Conservation (phyloP, 1,284 basidiomycete species). For the Ceratobasidium theobromae region DNA sequence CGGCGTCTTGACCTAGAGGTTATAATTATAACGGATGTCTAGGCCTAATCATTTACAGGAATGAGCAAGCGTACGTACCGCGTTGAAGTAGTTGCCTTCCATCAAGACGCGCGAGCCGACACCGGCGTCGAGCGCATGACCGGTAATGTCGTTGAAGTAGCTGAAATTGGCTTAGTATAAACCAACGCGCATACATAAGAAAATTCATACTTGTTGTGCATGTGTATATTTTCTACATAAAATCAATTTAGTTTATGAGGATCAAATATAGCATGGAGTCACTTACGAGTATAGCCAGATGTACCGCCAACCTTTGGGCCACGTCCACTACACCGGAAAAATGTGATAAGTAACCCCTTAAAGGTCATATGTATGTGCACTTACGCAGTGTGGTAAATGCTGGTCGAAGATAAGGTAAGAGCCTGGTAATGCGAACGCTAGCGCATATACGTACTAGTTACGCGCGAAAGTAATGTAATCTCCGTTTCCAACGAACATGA, state of each 20-base stretch:
- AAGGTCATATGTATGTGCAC: neutral
- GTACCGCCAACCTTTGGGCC: slow-evolving; percentile 28
- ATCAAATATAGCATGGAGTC: neutral
- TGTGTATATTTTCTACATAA: neutral
- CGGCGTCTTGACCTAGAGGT: neutral
- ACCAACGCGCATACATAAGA: too few species aligned
- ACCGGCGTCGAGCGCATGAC: slow-evolving; percentile 5
- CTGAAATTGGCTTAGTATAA: neutral
- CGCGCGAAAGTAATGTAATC: slow-evolving; percentile 20
- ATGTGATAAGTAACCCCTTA: neutral
- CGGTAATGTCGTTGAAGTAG: slow-evolving; percentile 1
- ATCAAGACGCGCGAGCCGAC: neutral
- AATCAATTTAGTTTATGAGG: neutral
- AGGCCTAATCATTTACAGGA: neutral
- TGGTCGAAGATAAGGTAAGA: neutral
- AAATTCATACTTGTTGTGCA: slow-evolving; percentile 18
- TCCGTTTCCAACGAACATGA: slow-evolving; percentile 6
- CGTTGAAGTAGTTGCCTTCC: slow-evolving; percentile 8
- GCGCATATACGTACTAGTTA: slow-evolving; percentile 10
- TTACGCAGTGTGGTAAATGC: slow-evolving; percentile 1
- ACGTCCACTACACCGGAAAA: neutral
- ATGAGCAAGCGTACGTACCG: neutral
- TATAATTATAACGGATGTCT: neutral
- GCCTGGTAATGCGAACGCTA: neutral
- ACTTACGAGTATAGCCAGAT: slow-evolving; percentile 10